Conservation (phyloP, 179 eudicot genomes). For the Sideroxylon spinosum region DNA sequence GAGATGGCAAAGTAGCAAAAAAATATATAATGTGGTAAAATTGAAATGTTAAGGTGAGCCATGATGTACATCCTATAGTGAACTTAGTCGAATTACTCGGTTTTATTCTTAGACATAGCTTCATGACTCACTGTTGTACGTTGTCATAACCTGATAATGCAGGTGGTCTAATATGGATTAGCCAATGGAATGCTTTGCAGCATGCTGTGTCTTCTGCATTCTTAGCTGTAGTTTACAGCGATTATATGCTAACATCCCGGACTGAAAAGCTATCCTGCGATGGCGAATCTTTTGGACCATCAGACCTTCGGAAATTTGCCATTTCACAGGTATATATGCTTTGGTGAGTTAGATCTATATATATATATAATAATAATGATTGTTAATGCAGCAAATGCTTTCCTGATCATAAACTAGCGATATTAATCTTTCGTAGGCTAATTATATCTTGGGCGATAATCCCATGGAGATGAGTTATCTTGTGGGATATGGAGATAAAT, state of each 20-base stretch:
- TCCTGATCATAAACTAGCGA: not conserved
- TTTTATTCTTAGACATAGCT: no score
- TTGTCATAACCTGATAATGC: conserved; percentile 17
- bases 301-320: conserved; percentile 69
- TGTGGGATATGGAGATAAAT: conserved; percentile 75
- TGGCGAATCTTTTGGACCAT: conserved; percentile 46
- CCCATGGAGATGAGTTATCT: conserved; percentile 75
- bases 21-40: not conserved
- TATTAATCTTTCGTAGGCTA: conserved; percentile 39
- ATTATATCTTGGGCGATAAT: conserved; percentile 74
- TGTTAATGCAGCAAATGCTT: not conserved
- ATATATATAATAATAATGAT: no score
- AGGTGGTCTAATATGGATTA: conserved; percentile 86
- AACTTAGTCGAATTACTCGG: not conserved
- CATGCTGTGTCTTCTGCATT: conserved; percentile 81
- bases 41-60: not conserved
- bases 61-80: not conserved
- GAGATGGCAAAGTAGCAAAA: not conserved
- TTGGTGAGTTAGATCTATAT: no score
- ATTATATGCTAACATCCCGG: conserved; percentile 72
- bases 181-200: conserved; percentile 69
- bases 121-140: not conserved
- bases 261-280: conserved; percentile 52
- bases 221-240: conserved; percentile 76
- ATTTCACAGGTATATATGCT: conserved; percentile 54